A percentile compares a stretch with the other conserved stretches of the same genome.
Conservation (phyloP, 768 basidiomycete genomes). For the Lactarius akahatsu region DNA sequence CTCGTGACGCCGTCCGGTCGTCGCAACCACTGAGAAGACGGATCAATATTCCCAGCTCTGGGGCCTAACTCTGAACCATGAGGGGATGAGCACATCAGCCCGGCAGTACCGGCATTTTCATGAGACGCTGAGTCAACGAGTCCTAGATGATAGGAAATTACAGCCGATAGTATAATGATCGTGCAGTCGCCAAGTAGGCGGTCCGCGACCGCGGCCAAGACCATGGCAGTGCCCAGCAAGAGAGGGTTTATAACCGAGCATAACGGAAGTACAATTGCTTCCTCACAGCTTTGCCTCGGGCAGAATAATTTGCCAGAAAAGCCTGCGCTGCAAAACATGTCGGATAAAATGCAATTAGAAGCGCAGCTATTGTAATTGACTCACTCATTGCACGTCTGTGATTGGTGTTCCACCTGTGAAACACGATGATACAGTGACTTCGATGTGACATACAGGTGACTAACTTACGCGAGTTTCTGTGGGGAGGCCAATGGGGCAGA, state of each 20-base stretch:
- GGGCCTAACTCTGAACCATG: background rate
- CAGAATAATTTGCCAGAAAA: background rate
- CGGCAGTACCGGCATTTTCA: background rate
- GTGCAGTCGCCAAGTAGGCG: background rate
- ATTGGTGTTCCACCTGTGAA: background rate
- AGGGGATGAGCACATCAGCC: slow-evolving; percentile 8
- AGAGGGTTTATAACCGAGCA: background rate
- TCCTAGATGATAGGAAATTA: slow-evolving; percentile 20
- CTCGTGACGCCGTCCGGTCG: background rate
- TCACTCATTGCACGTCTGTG: background rate
- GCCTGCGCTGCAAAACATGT: background rate
- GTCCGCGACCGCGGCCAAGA: background rate
- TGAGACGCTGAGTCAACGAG: slow-evolving; percentile 1
- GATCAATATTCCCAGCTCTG: background rate
- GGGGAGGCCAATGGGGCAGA: background rate
- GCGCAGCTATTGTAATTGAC: background rate
- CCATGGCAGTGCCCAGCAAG: background rate
- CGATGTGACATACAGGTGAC: background rate
- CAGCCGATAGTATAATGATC: background rate
- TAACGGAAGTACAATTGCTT: background rate
- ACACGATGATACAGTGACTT: background rate
- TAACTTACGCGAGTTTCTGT: background rate
- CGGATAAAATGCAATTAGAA: background rate
- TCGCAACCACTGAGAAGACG: background rate
- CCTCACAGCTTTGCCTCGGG: background rate